Percentiles rank a stretch among this genome's conserved stretches.
Conservation (phyloP, 345 rosid species). For the rapeseed (Brassica napus) region DNA sequence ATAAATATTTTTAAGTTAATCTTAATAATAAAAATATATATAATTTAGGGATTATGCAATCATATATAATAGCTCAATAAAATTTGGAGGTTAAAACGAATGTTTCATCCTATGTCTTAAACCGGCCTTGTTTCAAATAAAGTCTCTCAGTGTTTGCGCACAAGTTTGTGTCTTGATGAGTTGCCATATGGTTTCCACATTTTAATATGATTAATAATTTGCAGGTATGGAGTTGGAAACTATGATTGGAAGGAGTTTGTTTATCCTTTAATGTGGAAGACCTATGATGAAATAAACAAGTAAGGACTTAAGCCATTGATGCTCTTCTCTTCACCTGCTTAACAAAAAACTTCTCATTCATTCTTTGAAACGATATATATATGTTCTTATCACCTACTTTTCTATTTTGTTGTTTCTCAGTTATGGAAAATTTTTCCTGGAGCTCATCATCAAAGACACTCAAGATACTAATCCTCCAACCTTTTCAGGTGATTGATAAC, state of each 20-base stretch:
- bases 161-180: slow-evolving; percentile 7
- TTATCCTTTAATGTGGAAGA: slow-evolving; percentile 61
- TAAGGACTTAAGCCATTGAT: slow-evolving; percentile 39
- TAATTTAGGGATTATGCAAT: background rate
- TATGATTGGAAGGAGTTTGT: slow-evolving; percentile 75
- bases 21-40: background rate
- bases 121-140: background rate
- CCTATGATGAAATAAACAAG: slow-evolving; percentile 64
- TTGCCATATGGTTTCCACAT: background rate
- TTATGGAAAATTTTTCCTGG: slow-evolving; percentile 64
- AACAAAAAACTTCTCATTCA: background rate
- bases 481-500: slow-evolving; percentile 57
- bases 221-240: slow-evolving; percentile 79
- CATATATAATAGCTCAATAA: background rate
- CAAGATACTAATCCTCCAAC: slow-evolving; percentile 42
- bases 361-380: background rate
- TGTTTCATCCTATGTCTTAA: background rate
- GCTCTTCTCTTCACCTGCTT: slow-evolving; percentile 5
- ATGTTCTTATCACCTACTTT: background rate
- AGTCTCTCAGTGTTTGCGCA: background rate
- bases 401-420: slow-evolving; percentile 40
- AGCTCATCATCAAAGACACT: slow-evolving; percentile 56
- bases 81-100: background rate
- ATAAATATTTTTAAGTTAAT: background rate
- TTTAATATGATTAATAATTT: slow-evolving; percentile 18